Percentiles rank a stretch among this genome's conserved stretches.
phyloP scores from a whole-genome alignment of 2,329 filamentous ascomycete genomes.

The Rachicladosporium sp. region DNA sequence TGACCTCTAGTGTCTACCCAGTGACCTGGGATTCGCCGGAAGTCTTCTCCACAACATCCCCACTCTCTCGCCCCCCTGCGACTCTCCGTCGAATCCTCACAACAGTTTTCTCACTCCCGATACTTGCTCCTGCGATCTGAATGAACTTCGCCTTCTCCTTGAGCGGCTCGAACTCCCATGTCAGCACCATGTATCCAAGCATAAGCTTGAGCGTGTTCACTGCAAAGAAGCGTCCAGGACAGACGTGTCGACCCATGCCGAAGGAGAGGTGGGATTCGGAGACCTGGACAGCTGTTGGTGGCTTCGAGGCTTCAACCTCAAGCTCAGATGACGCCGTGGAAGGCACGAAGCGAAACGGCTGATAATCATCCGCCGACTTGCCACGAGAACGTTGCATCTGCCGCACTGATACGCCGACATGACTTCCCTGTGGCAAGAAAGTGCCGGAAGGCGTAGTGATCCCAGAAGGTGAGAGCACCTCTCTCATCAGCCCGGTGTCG shows the following conservation, averaged over 20 bases:
- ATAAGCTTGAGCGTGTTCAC: slow-evolving; percentile 8
- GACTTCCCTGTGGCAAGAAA: slow-evolving; percentile 9
- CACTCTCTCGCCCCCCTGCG: neutral
- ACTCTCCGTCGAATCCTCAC: slow-evolving; percentile 1
- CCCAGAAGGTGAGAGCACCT: slow-evolving; percentile 9
- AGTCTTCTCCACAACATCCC: no score
- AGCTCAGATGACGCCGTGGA: neutral
- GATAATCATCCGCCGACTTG: neutral
- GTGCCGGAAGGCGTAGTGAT: slow-evolving; percentile 11
- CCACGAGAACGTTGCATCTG: slow-evolving; percentile 4
- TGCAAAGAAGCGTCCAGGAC: slow-evolving; percentile 11
- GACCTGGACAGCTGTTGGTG: slow-evolving; percentile 1
- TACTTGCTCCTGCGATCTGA: slow-evolving; percentile 3
- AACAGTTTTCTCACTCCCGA: slow-evolving; percentile 2
- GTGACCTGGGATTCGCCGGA: no score
- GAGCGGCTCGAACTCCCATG: slow-evolving; percentile 8
- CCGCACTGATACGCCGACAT: slow-evolving; percentile 2
- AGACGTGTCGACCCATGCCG: slow-evolving; percentile 9
- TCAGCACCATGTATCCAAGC: slow-evolving; percentile 6
- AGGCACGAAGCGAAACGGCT: slow-evolving; percentile 1
- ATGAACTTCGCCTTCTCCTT: slow-evolving; percentile 5
- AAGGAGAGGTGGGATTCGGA: slow-evolving; percentile 8
- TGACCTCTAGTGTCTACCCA: no score
- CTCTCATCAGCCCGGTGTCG: slow-evolving; percentile 11
- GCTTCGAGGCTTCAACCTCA: slow-evolving; percentile 1